A percentile compares a stretch with the other conserved stretches of the same genome.
Conservation (phyloP, 805 yeast species). For the Cyberlindnera euphorbiiphila region DNA sequence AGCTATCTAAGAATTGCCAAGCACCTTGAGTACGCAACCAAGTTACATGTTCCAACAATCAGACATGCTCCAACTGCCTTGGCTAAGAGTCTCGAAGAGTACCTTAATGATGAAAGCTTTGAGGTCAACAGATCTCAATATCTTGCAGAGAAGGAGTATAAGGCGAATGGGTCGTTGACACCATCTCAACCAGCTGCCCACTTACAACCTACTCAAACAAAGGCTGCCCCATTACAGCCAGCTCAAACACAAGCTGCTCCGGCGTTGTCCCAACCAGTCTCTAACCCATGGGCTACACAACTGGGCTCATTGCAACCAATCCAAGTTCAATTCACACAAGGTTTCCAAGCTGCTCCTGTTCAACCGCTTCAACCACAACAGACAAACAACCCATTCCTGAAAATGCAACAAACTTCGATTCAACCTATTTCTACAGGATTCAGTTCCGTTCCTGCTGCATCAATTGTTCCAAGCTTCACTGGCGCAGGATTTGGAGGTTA, state of each 20-base stretch:
- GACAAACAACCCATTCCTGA: slow-evolving; percentile 23
- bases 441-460: slow-evolving; percentile 17
- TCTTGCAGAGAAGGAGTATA: slow-evolving; percentile 57
- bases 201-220: slow-evolving; percentile 11
- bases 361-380: slow-evolving; percentile 17
- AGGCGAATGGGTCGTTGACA: slow-evolving; percentile 18
- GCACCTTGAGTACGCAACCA: slow-evolving; percentile 80
- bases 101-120: slow-evolving; percentile 80
- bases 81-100: slow-evolving; percentile 82
- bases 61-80: slow-evolving; percentile 96
- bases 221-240: slow-evolving; percentile 25
- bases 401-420: slow-evolving; percentile 19
- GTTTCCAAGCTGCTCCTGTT: slow-evolving; percentile 1
- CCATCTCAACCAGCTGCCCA: slow-evolving; percentile 1
- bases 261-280: slow-evolving; percentile 5
- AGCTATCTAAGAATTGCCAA: slow-evolving; percentile 86
- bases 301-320: slow-evolving; percentile 15
- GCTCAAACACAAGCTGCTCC: slow-evolving; percentile 6
- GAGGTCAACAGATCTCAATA: slow-evolving; percentile 77
- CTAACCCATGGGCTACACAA: slow-evolving; percentile 21
- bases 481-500: slow-evolving; percentile 62
- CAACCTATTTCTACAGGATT: slow-evolving; percentile 22
- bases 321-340: slow-evolving; percentile 17
- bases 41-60: slow-evolving; percentile 89
- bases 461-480: slow-evolving; percentile 37